Conservation (phyloP, 441 rosid species). For the Kokia cookei region DNA sequence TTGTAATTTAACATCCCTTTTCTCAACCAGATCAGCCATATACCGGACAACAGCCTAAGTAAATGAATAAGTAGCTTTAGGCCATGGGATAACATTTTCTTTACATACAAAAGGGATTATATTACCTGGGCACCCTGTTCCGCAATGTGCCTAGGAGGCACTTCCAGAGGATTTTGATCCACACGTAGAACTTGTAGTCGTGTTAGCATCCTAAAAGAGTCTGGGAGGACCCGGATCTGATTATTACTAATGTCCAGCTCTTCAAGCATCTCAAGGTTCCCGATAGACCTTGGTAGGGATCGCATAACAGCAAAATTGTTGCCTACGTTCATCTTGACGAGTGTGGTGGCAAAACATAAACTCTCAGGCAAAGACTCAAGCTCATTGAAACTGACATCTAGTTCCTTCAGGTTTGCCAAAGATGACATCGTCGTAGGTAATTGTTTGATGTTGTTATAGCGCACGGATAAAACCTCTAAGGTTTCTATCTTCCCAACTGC, state of each 20-base stretch:
- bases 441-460: conserved; percentile 85
- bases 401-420: conserved; percentile 68
- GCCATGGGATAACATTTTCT: background rate
- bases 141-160: conserved; percentile 71
- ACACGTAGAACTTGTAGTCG: conserved; percentile 50
- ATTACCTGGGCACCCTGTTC: conserved; percentile 89
- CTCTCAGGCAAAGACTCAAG: conserved; percentile 98
- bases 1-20: conserved; percentile 47
- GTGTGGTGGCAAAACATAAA: conserved; percentile 77
- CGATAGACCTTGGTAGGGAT: conserved; percentile 80
- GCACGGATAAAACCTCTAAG: conserved; percentile 66
- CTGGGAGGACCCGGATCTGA: conserved; percentile 88
- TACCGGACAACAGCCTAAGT: conserved; percentile 69
- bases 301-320: conserved; percentile 90
- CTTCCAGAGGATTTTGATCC: conserved; percentile 82
- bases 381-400: conserved; percentile 94
- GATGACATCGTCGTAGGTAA: conserved; percentile 92
- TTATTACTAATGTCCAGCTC: conserved; percentile 95
- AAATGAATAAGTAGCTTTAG: conserved; percentile 14
- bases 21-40: conserved; percentile 70
- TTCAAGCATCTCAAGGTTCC: conserved; percentile 90
- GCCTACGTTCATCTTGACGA: conserved; percentile 81
- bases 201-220: conserved; percentile 72
- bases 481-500: conserved; percentile 87
- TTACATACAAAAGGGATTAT: background rate